phyloP scores from a whole-genome alignment of 2,329 filamentous ascomycete species.

The Herpotrichia juniperi region DNA sequence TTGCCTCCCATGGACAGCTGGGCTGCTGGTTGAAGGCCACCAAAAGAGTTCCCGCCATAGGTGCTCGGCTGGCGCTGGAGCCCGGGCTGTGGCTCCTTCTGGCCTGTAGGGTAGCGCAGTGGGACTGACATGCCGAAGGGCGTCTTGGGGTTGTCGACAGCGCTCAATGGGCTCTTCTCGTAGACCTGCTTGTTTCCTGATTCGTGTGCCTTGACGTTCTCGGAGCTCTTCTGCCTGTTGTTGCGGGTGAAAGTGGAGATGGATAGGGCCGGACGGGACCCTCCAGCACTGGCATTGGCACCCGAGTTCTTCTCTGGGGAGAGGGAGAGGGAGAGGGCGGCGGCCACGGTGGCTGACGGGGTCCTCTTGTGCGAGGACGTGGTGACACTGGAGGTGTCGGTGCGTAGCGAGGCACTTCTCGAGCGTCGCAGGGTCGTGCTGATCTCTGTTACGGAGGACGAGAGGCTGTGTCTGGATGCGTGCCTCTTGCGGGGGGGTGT shows the following conservation, averaged over 20 bases:
- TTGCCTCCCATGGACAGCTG: slow-evolving; percentile 42
- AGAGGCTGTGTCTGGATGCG: slow-evolving; percentile 40
- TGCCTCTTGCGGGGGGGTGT: slow-evolving; percentile 36
- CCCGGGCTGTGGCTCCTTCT: slow-evolving; percentile 33
- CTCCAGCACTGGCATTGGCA: slow-evolving; percentile 22
- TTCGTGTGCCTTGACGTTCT: slow-evolving; percentile 35
- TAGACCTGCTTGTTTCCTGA: slow-evolving; percentile 19
- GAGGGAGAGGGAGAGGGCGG: slow-evolving; percentile 41
- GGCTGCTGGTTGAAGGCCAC: slow-evolving; percentile 33
- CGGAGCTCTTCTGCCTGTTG: slow-evolving; percentile 42
- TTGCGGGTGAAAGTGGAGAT: slow-evolving; percentile 44
- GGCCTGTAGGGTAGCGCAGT: slow-evolving; percentile 29
- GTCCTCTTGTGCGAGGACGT: slow-evolving; percentile 41
- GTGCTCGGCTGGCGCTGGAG: slow-evolving; percentile 20
- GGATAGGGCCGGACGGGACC: slow-evolving; percentile 44
- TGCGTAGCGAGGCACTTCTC: slow-evolving; percentile 49
- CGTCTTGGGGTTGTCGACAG: slow-evolving; percentile 42
- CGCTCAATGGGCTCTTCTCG: slow-evolving; percentile 39
- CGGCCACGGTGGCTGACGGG: slow-evolving; percentile 43
- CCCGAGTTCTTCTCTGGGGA: slow-evolving; percentile 41
- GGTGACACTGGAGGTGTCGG: slow-evolving; percentile 37
- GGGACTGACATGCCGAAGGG: slow-evolving; percentile 40
- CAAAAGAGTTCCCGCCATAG: slow-evolving; percentile 17
- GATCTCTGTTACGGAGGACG: slow-evolving; percentile 44
- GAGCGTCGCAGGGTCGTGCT: slow-evolving; percentile 46